Base-by-base conservation (phyloP, 768 basidiomycete species). In the Lanmaoa rubissima region DNA sequence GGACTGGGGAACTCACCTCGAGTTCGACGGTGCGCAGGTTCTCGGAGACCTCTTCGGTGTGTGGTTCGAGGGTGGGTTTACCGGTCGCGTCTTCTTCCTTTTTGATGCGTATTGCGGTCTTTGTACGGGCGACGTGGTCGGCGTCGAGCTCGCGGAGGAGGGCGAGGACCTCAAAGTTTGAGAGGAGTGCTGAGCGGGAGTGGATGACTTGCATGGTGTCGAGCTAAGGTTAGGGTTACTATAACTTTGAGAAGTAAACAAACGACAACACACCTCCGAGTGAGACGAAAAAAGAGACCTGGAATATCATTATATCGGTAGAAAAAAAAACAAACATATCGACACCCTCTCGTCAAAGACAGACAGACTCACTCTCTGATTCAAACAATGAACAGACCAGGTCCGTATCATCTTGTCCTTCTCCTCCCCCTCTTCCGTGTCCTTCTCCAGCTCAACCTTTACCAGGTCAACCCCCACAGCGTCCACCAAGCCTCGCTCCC, bases 11-110 rank as follows among this genome's bases (percentile, higher is more conserved):
- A 42, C 65, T 34, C 51, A 71, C 69, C 80, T 94, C 89, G 50
- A 94, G 86, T 69, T 93, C 90, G 41, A 94, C 78, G 16, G 93
- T 94, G 59, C 92, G 78, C 57, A 95, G 63, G 67, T 94, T 94
- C 68, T 93, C 87, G 55, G 83, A 83, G 47, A 89, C 78, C 41
- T 89, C 88, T 19, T 83, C 79, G 6, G 74, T 60, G 34, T 74
- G 69, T 64, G 73, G 56, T 24, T 73, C 72, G 65, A 40, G 69
- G 40, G 52, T 58, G 55, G 48, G 56, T 59, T 63, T 73, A 52
- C 60, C 76, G 5, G 81, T 69, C 0, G 77, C 71, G 57, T 87
- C 87, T 60, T 91, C 89, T 65, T 88, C 87, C 65, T 90, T 91
- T 72, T 91, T 90, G 54, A 87, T 79, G 55, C 88, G 83, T 0